These are phyloP conservation scores for Aspergillus versicolor DNA, from an alignment of 2,329 filamentous ascomycete species.

Conservation along the genomic window DNA sequence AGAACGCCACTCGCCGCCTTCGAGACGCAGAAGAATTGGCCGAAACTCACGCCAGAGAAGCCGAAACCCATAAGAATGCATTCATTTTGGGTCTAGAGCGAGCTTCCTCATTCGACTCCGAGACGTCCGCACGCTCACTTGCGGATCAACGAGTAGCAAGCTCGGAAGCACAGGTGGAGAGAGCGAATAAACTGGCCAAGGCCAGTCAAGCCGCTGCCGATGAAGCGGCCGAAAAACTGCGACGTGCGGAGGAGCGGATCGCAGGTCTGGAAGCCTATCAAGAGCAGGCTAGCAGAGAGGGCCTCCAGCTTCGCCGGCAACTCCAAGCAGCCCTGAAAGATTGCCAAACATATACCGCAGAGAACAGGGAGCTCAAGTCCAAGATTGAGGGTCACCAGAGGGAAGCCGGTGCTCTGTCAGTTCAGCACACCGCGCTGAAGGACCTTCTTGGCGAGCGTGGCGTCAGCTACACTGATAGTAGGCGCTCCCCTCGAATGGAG, in stretches of 20 bases:
- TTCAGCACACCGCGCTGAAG: constrained; percentile 91
- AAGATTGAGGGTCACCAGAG: constrained; percentile 83
- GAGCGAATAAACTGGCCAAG: constrained; percentile 76
- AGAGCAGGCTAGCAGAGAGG: constrained; percentile 92
- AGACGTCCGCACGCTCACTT: constrained; percentile 35
- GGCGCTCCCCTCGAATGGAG: constrained; percentile 69
- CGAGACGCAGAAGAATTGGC: constrained; percentile 85
- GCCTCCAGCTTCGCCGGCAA: constrained; percentile 83
- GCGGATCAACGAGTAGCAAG: constrained; percentile 61
- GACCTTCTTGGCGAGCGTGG: constrained; percentile 88
- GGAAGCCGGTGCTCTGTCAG: constrained; percentile 87
- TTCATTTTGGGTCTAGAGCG: constrained; percentile 81
- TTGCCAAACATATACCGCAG: constrained; percentile 74
- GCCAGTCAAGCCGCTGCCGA: constrained; percentile 90
- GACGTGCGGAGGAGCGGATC: constrained; percentile 92
- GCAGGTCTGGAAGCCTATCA: constrained; percentile 96
- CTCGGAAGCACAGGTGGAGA: constrained; percentile 75
- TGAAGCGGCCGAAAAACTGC: constrained; percentile 79
- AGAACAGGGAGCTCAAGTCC: constrained; percentile 78
- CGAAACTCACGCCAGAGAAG: constrained; percentile 83
- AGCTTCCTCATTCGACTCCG: constrained; percentile 51
- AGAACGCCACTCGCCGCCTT: constrained; percentile 69
- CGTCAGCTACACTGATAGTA: constrained; percentile 69
- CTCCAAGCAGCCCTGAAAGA: constrained; percentile 83
- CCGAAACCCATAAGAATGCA: constrained; percentile 77